Evolutionary conservation across 345 rosid genomes (phyloP), one percentile per base, ranked within the genome.

Genomic region (Ceriops decandra): DNA sequence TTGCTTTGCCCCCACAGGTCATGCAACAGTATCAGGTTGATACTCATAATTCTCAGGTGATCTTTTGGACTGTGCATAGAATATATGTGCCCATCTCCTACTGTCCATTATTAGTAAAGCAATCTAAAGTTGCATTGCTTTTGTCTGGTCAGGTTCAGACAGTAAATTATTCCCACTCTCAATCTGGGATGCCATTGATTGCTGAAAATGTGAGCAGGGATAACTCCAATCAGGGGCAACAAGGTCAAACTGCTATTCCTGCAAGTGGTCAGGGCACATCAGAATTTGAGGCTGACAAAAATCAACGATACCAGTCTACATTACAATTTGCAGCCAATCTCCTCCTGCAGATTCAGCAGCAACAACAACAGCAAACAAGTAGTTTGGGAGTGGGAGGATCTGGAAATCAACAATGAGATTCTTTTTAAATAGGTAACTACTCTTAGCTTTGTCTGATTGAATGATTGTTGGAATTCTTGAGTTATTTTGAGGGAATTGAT

Each of bases 291-390:
- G 85, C 66, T n/a, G 96, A 89, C 76, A 91, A 89, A 75, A 87
- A 90, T 73, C 92, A 91, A 81, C 80, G 89, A 27, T 95, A 95
- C 75, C 97, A 95, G 70, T 95, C 95, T 68, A 91, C 99, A 0
- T 79, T 95, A 62, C 93, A 91, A 74, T 80, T 95, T 82, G 99
- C 99, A 6, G 97, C 99, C 17, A 88, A 62, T 76, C 95, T 95
- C 68, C 99, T 95, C 74, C 89, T 81, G 28, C 97, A 88, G 79
- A 82, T 95, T 79, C 96, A 95, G 74, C 95, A 89, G 72, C 87
- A 83, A 64, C 95, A 89, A 71, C 87, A 83, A 64, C 93, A 87
- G 63, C 85, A 85, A 65, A 68, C 75, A 17, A 68, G 60, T 51
- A 72, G 33, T 47, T 36, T 74, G 27, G 64, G 67, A 13, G 74